phyloP scores from a whole-genome alignment of 2,329 filamentous ascomycete genomes.

The Colletotrichum filicis region DNA sequence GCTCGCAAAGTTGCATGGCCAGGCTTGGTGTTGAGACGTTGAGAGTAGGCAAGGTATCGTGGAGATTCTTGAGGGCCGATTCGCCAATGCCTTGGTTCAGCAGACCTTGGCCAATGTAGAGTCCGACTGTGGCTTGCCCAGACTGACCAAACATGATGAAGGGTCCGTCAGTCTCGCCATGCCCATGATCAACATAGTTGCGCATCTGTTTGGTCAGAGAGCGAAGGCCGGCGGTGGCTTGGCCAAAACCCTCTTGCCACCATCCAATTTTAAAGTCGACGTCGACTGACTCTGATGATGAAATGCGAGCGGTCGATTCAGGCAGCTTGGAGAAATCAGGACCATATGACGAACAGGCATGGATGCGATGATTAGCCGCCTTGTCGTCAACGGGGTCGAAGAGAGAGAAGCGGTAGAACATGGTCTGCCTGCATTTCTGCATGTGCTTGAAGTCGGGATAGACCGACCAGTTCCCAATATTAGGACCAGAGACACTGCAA shows the following conservation, averaged over 20 bases:
- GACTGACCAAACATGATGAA: conserved; percentile 45
- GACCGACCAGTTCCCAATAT: conserved; percentile 40
- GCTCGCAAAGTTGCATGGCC: conserved; percentile 50
- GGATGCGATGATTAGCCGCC: conserved; percentile 42
- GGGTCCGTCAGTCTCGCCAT: conserved; percentile 36
- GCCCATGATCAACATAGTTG: conserved; percentile 41
- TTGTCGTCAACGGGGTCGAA: conserved; percentile 46
- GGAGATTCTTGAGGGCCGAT: conserved; percentile 42
- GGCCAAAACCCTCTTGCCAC: conserved; percentile 39
- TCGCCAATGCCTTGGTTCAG: conserved; percentile 40
- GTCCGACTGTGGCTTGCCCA: conserved; percentile 43
- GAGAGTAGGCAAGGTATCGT: conserved; percentile 39
- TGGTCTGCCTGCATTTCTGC: conserved; percentile 41
- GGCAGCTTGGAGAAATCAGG: conserved; percentile 31
- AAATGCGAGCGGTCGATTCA: conserved; percentile 14
- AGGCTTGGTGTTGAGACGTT: conserved; percentile 41
- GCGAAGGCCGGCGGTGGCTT: conserved; percentile 37
- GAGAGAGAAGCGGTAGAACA: conserved; percentile 49
- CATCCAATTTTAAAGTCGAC: conserved; percentile 43
- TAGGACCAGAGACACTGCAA: conserved; percentile 39
- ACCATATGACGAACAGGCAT: conserved; percentile 41
- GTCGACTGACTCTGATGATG: conserved; percentile 30
- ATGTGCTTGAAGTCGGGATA: conserved; percentile 41
- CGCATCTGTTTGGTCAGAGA: conserved; percentile 43
- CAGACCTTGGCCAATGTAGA: conserved; percentile 49